These are phyloP conservation scores for Xylariaceae sp. DNA, from an alignment of 2,329 filamentous ascomycete genomes.

Conservation along the genomic window DNA sequence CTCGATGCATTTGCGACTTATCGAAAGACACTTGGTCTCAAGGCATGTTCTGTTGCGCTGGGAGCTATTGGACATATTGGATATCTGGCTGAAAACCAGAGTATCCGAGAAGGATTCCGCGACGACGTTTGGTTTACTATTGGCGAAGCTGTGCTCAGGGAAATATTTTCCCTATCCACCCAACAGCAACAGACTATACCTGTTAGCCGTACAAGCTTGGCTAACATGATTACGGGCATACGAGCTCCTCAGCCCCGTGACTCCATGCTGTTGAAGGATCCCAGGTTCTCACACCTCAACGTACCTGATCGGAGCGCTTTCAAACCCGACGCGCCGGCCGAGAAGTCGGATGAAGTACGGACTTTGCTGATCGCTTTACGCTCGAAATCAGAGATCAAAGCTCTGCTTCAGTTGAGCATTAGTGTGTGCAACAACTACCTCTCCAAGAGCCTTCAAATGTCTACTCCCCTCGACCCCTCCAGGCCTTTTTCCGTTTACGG, in stretches of 20 bases:
- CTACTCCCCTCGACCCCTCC: constrained; percentile 21
- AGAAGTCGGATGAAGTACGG: too few species aligned
- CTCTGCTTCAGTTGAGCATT: constrained; percentile 16
- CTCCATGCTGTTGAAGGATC: constrained; percentile 18
- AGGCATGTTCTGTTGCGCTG: constrained; percentile 36
- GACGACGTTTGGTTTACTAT: constrained; percentile 16
- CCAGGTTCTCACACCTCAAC: constrained; percentile 23
- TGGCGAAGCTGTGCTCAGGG: constrained; percentile 19
- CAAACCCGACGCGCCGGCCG: not conserved
- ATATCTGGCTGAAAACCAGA: constrained; percentile 24
- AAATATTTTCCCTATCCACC: constrained; percentile 19
- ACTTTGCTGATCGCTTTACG: not conserved
- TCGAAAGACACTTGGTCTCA: constrained; percentile 30
- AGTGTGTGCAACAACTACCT: constrained; percentile 23
- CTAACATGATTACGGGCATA: constrained; percentile 24
- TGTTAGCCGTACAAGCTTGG: not conserved
- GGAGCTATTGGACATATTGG: constrained; percentile 34
- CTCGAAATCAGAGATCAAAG: constrained; percentile 13
- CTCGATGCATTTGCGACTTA: constrained; percentile 37
- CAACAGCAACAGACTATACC: constrained; percentile 15
- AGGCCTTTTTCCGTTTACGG: constrained; percentile 27
- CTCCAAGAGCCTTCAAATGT: constrained; percentile 22
- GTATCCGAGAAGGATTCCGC: constrained; percentile 3
- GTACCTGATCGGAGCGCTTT: not conserved
- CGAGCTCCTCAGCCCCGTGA: constrained; percentile 22